These are phyloP conservation scores for Hemisphaericaspora subhashii DNA, from an alignment of 1,139 yeast genomes.

Conservation along the genomic window DNA sequence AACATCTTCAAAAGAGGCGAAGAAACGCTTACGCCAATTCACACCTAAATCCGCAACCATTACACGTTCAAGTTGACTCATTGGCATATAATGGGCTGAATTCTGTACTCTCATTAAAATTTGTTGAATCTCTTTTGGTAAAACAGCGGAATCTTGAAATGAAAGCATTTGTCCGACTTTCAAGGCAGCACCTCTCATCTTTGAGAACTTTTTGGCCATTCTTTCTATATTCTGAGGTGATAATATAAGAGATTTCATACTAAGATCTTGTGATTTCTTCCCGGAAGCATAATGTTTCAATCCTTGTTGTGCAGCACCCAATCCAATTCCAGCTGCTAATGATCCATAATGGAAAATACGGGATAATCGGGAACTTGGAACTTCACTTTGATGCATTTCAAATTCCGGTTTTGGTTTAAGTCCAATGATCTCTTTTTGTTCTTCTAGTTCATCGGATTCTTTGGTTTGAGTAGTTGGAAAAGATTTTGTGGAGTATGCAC, in stretches of 20 bases:
- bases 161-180: conserved; percentile 95
- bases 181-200: conserved; percentile 98
- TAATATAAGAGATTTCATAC: conserved; percentile 62
- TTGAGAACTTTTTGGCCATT: conserved; percentile 80
- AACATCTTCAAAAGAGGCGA: conserved; percentile 74
- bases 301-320: conserved; percentile 82
- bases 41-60: conserved; percentile 72
- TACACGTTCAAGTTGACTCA: conserved; percentile 78
- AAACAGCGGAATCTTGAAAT: conserved; percentile 82
- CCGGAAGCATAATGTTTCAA: conserved; percentile 63
- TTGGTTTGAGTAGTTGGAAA: no score
- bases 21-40: conserved; percentile 71
- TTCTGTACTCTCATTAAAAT: conserved; percentile 85
- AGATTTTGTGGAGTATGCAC: conserved; percentile 16
- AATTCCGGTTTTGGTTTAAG: conserved; percentile 37
- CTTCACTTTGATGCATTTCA: conserved; percentile 63
- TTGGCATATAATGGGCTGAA: conserved; percentile 96
- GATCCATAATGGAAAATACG: conserved; percentile 91
- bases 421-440: conserved; percentile 27
- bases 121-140: conserved; percentile 83
- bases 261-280: conserved; percentile 32
- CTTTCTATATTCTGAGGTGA: conserved; percentile 84
- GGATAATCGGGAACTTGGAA: conserved; percentile 83
- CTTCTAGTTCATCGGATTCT: conserved; percentile 10
- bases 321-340: conserved; percentile 87